phyloP scores from a whole-genome alignment of 2,329 filamentous ascomycete species.

The Penicillium verrucosum region DNA sequence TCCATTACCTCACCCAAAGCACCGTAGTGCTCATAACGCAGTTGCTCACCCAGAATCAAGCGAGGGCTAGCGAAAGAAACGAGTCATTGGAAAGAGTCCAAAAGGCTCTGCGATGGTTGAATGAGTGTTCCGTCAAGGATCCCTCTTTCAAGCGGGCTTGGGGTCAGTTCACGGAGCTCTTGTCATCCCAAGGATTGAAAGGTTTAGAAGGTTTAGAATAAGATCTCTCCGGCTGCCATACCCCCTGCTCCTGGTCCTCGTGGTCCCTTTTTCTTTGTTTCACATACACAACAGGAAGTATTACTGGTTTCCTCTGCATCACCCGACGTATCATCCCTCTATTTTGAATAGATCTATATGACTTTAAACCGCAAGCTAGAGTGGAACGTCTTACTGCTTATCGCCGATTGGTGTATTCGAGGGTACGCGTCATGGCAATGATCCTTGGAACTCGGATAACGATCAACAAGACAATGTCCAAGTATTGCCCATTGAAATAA shows the following conservation, averaged over 20 bases:
- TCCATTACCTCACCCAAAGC: slow-evolving; percentile 43
- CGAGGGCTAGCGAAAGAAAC: slow-evolving; percentile 28
- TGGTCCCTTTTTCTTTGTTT: neutral
- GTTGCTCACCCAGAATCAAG: slow-evolving; percentile 31
- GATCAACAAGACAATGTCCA: neutral
- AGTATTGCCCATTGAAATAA: neutral
- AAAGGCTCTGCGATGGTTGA: slow-evolving; percentile 40
- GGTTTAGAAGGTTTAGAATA: slow-evolving; percentile 9
- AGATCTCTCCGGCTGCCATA: neutral
- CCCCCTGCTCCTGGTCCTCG: neutral
- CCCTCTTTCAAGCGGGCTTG: slow-evolving; percentile 34
- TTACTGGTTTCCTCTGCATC: neutral
- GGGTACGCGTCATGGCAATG: neutral
- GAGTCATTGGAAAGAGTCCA: slow-evolving; percentile 28
- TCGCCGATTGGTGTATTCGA: neutral
- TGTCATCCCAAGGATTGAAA: slow-evolving; percentile 20
- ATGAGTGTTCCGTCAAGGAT: slow-evolving; percentile 34
- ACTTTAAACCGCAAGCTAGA: neutral
- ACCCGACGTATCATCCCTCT: neutral
- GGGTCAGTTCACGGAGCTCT: slow-evolving; percentile 28
- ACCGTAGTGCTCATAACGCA: slow-evolving; percentile 40
- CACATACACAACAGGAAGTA: neutral
- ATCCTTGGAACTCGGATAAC: neutral
- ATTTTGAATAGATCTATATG: neutral
- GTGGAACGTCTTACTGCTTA: neutral